Evolutionary conservation across 495 filamentous ascomycete species (phyloP), one percentile per base, ranked within the genome.

Genomic region (Ramalina intermedia): DNA sequence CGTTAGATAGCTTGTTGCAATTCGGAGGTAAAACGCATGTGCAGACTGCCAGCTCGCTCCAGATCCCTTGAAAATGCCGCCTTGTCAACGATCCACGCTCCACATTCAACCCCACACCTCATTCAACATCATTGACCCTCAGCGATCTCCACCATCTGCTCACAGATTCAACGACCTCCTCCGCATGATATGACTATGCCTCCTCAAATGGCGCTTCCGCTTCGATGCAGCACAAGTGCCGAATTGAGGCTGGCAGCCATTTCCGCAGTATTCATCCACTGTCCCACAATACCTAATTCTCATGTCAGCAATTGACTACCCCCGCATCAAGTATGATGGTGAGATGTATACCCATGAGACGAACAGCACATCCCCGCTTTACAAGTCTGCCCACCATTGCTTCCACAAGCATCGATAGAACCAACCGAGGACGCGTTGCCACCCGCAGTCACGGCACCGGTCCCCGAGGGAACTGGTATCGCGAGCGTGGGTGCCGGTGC

Each of bases 171-270:
- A n/a, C 29, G 44, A 47, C 44, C 33, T 37, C 29, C 63, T 62
- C 40, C 58, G 53, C 54, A 55, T 52, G 42, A 48, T 21, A 17
- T 26, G 39, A 5, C 21, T 37, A n/a, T 41, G 21, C 6, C 46
- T 24, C 17, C 16, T 6, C 17, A 38, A 29, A 27, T 37, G 26
- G 16, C 53, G 50, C 49, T 55, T 55, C 17, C 21, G 45, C 42
- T 52, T 54, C 11, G 50, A 37, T 21, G 7, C 44, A 36, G 54
- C 43, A 49, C 61, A 64, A 18, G 36, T 49, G 21, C 68, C 68
- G 35, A 67, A 71, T 17, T 49, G 39, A 23, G 59, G 50, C 47
- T 70, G 67, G 39, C 68, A 71, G 12, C 65, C 66, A 4, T 59
- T 47, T 12, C 54, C 56, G 43, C 68, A 71, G 51, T 69, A 71